phyloP scores from a whole-genome alignment of 345 rosid genomes.

The Camelina neglecta region DNA sequence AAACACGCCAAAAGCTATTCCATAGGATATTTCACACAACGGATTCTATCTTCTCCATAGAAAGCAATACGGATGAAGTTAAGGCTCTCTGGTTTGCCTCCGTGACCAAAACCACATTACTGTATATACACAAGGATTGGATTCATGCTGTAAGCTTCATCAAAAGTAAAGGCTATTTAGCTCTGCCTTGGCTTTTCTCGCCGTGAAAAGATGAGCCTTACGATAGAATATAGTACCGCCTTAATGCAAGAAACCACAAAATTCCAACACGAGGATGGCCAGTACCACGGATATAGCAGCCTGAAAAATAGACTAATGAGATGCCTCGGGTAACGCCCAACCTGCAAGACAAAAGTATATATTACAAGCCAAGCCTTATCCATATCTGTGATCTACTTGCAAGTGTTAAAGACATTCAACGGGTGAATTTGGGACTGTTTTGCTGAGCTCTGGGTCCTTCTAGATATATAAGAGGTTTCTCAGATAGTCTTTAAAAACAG shows the following conservation, averaged over 20 bases:
- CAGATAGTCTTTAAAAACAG: not conserved
- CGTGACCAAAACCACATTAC: constrained; percentile 25
- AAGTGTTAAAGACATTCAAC: not conserved
- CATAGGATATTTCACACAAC: constrained; percentile 19
- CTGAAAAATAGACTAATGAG: constrained; percentile 94
- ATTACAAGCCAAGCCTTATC: constrained; percentile 20
- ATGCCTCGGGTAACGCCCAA: constrained; percentile 90
- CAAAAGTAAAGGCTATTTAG: constrained; percentile 27
- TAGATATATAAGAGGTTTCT: not conserved
- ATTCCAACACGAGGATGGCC: constrained; percentile 99
- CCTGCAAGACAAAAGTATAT: constrained; percentile 55
- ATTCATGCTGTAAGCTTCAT: constrained; percentile 28
- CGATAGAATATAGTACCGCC: constrained; percentile 57
- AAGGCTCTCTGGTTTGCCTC: constrained; percentile 25
- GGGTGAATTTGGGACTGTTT: not conserved
- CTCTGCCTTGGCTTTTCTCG: constrained; percentile 57
- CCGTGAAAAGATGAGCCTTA: constrained; percentile 58
- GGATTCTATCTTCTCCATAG: constrained; percentile 6
- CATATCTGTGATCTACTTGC: constrained; percentile 8
- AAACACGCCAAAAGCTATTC: constrained; percentile 27
- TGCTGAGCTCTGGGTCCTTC: not conserved
- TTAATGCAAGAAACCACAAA: constrained; percentile 71
- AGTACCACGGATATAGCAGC: constrained; percentile 94
- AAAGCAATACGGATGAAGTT: constrained; percentile 11
- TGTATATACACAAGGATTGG: constrained; percentile 34